Base-by-base conservation (phyloP, 257 asterid genomes). In the Gentiana macrophylla region DNA sequence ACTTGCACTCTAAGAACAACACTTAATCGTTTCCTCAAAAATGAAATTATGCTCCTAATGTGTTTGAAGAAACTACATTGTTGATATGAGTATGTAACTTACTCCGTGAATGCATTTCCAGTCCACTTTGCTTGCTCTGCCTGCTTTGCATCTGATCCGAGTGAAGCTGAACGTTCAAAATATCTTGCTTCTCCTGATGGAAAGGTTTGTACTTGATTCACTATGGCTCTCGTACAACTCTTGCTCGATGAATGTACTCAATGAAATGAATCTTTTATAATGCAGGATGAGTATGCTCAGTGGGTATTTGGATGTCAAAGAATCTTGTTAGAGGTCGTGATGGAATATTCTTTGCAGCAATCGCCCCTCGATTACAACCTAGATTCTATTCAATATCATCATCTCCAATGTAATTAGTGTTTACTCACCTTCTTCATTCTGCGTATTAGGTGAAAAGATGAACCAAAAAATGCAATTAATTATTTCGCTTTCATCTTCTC, bases 361-460 rank as follows among this genome's bases (percentile, higher is more conserved):
- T 92, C 69, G 85, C 94, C 62, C 96, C 94, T 50, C 95, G 97
- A n/a, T 61, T 92, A 55, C 99, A 84, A 59, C 89, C 99, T 43
- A 75, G 99, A 79, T 92, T 83, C 66, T 92, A 92, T 72, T 92
- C 99, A 10, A 89, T 92, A 57, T 92, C 99, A 10, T 92, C 99
- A 55, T 92, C 99, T 52, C 94, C 94, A 54, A 84, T 81, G 99
- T 92, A 65, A 74, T 15, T 15, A 15, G 0, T 15, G 24, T 15
- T 15, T 15, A 15, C 24, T 15, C 24, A 15, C 24, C 24, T 15
- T 15, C 24, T 15, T 15, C 24, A 15, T 15, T 15, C 24, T 15
- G 24, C 24, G 24, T 15, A 15, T 15, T 15, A 15, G 24, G 24
- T 15, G 24, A 15, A 15, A 15, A 15, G 24, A 15, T 15, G 24